Evolutionary conservation across 495 filamentous ascomycete species (phyloP).

Genomic region (Annulohypoxylon stygium): DNA sequence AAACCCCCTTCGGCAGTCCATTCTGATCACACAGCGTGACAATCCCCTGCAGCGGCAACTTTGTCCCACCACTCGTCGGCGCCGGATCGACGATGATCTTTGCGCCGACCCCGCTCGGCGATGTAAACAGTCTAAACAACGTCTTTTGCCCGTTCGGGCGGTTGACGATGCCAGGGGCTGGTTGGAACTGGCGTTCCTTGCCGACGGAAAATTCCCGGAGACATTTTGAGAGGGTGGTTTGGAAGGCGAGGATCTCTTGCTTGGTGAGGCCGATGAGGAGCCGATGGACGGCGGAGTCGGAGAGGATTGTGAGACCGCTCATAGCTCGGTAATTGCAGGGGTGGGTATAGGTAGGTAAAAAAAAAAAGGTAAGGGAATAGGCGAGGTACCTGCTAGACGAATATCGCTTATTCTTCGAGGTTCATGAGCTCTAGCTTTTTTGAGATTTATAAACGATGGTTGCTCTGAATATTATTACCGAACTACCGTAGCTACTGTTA

Average conservation of each 20-base stretch:
- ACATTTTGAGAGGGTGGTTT: neutral
- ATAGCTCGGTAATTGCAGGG: constrained; percentile 2
- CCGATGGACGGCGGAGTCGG: neutral
- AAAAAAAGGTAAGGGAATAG: neutral
- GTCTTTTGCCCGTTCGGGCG: neutral
- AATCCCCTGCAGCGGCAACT: neutral
- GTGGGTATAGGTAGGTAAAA: too few relatives aligned
- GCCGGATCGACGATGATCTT: constrained; percentile 7
- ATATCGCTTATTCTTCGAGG: neutral
- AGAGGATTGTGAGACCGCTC: neutral
- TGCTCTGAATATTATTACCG: neutral
- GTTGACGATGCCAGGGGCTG: neutral
- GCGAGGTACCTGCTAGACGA: neutral
- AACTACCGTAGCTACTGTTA: neutral
- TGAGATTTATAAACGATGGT: neutral
- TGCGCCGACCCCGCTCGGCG: neutral
- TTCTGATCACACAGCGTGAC: neutral
- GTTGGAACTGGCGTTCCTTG: neutral
- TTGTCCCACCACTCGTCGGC: neutral
- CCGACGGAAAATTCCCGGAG: neutral
- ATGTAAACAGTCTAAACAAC: neutral
- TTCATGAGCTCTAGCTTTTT: neutral
- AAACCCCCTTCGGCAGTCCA: neutral
- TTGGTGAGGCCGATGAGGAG: neutral
- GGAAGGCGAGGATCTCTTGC: neutral